A percentile compares a stretch with the other conserved stretches of the same genome.
These are phyloP conservation scores for Podospora pseudopauciseta DNA, from an alignment of 495 filamentous ascomycete species.

Conservation along the genomic window DNA sequence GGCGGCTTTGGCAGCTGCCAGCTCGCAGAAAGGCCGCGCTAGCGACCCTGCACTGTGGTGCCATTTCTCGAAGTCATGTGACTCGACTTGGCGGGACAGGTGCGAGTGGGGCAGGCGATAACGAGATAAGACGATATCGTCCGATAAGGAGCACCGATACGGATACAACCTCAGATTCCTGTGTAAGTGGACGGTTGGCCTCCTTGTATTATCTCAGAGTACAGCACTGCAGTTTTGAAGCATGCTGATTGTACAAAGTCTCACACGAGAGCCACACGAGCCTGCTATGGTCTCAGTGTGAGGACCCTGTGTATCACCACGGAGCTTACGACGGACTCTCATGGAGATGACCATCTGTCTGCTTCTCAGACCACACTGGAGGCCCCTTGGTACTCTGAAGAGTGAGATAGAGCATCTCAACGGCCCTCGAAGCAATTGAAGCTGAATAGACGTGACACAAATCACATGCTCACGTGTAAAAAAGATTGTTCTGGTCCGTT, in stretches of 20 bases:
- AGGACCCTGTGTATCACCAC: neutral
- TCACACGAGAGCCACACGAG: neutral
- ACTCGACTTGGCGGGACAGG: neutral
- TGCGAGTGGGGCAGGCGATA: neutral
- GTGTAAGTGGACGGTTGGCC: too few species aligned
- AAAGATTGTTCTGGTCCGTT: neutral
- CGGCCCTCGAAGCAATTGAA: neutral
- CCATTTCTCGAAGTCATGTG: conserved; percentile 17
- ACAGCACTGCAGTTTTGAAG: neutral
- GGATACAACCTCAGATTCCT: too few species aligned
- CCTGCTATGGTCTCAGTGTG: neutral
- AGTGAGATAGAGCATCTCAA: neutral
- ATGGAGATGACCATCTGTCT: too few species aligned
- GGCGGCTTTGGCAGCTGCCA: conserved; percentile 2
- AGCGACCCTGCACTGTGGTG: neutral
- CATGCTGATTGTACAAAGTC: neutral
- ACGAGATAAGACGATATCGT: neutral
- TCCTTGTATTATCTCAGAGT: too few species aligned
- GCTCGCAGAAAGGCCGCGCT: neutral
- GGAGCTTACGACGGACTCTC: too few species aligned
- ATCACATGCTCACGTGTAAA: neutral
- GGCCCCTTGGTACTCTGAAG: too few species aligned
- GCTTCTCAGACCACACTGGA: too few species aligned
- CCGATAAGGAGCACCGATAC: conserved; percentile 2
- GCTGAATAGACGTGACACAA: neutral